These are phyloP conservation scores for Xylariaceae sp. DNA, from an alignment of 2,329 filamentous ascomycete genomes.

Conservation along the genomic window DNA sequence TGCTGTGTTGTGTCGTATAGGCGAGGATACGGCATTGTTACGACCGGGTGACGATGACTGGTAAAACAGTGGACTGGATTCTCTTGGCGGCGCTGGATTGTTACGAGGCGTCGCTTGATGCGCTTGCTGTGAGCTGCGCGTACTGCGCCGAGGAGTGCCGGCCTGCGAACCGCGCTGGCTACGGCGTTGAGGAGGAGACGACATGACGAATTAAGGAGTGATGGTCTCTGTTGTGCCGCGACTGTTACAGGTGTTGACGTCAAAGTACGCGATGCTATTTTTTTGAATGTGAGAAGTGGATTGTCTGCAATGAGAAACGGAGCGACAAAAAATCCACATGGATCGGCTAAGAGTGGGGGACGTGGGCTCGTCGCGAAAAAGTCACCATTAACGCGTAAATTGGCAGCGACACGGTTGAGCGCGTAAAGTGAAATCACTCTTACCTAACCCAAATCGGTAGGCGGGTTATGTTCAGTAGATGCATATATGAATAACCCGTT, in stretches of 20 bases:
- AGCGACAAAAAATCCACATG: neutral
- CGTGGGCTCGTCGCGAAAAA: constrained; percentile 22
- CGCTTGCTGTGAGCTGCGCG: constrained; percentile 42
- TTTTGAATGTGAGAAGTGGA: neutral
- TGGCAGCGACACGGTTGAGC: constrained; percentile 25
- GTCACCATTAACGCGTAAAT: constrained; percentile 23
- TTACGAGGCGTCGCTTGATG: constrained; percentile 44
- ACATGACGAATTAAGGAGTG: constrained; percentile 43
- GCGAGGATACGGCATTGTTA: constrained; percentile 42
- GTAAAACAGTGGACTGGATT: constrained; percentile 79
- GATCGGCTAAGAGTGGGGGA: neutral
- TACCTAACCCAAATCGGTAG: neutral
- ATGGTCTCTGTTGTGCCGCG: neutral
- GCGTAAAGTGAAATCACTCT: constrained; percentile 30
- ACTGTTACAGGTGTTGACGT: neutral
- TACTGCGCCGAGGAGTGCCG: constrained; percentile 49
- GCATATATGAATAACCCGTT: neutral
- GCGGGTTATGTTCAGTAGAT: neutral
- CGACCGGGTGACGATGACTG: constrained; percentile 43
- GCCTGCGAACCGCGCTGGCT: constrained; percentile 52
- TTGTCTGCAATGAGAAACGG: neutral
- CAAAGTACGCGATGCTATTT: neutral
- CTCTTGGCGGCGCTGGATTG: constrained; percentile 46
- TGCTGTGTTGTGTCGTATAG: constrained; percentile 52
- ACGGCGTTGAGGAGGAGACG: constrained; percentile 51